These are phyloP conservation scores for Populus hybrid DNA, from an alignment of 441 rosid species.

Conservation along the genomic window DNA sequence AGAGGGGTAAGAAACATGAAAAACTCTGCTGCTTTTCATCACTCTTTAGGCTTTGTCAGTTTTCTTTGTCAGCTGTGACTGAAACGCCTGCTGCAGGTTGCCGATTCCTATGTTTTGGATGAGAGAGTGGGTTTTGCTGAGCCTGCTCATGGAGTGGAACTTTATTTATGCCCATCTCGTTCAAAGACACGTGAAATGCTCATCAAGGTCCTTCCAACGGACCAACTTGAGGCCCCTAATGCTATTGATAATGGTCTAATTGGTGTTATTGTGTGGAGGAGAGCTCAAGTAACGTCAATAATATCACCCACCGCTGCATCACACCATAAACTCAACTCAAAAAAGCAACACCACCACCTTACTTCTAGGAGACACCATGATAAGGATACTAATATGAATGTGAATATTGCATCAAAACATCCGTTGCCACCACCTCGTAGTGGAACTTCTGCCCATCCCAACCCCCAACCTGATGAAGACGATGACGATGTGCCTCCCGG, in stretches of 20 bases:
- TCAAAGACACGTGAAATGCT: slow-evolving; percentile 50
- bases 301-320: slow-evolving; percentile 49
- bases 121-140: slow-evolving; percentile 76
- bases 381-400: slow-evolving; percentile 35
- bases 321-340: slow-evolving; percentile 50
- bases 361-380: slow-evolving; percentile 48
- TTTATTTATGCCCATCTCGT: slow-evolving; percentile 70
- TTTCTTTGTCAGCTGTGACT: background rate
- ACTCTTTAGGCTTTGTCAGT: background rate
- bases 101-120: slow-evolving; percentile 51
- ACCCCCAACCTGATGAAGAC: slow-evolving; percentile 26
- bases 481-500: slow-evolving; percentile 89
- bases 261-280: slow-evolving; percentile 94
- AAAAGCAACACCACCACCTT: slow-evolving; percentile 47
- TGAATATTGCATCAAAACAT: slow-evolving; percentile 23
- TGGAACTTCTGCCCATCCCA: background rate
- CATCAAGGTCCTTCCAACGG: slow-evolving; percentile 54
- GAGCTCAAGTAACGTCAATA: slow-evolving; percentile 50
- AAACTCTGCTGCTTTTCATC: background rate
- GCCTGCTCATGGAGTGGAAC: slow-evolving; percentile 70
- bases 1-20: slow-evolving; percentile 48
- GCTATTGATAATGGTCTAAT: slow-evolving; percentile 71
- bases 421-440: background rate
- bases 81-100: slow-evolving; percentile 43
- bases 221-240: slow-evolving; percentile 49